Conservation (phyloP, 2,329 filamentous ascomycete species). For the Monosporascus sp. region DNA sequence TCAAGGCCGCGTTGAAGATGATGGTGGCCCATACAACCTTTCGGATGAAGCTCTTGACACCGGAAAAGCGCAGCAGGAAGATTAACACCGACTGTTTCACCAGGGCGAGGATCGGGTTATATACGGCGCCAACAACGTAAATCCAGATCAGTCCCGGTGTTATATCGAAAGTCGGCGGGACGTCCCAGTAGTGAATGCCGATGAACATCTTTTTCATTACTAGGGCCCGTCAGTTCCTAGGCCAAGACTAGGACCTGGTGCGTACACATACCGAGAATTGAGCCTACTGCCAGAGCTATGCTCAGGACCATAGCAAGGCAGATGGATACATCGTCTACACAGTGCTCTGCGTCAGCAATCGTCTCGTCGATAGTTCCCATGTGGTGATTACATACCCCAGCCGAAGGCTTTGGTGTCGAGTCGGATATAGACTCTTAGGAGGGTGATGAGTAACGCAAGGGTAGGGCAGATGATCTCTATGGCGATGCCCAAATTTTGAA, state of each 20-base stretch:
- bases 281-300: slow-evolving; percentile 11
- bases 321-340: slow-evolving; percentile 21
- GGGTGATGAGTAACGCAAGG: slow-evolving; percentile 21
- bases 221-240: slow-evolving; percentile 1
- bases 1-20: slow-evolving; percentile 27
- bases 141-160: slow-evolving; percentile 24
- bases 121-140: slow-evolving; percentile 33
- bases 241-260: background rate
- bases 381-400: slow-evolving; percentile 16
- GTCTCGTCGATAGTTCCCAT: background rate
- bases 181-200: slow-evolving; percentile 13
- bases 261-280: slow-evolving; percentile 7
- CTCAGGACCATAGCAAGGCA: slow-evolving; percentile 17
- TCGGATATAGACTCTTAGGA: slow-evolving; percentile 23
- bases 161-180: slow-evolving; percentile 10
- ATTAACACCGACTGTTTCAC: slow-evolving; percentile 39
- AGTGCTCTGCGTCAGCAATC: background rate
- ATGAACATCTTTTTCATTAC: slow-evolving; percentile 12
- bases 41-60: slow-evolving; percentile 27
- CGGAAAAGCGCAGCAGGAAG: slow-evolving; percentile 35
- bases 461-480: slow-evolving; percentile 28
- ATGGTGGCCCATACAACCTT: slow-evolving; percentile 24
- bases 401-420: slow-evolving; percentile 24
- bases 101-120: slow-evolving; percentile 39
- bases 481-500: slow-evolving; percentile 18